phyloP scores from a whole-genome alignment of 176 grass and related monocot species.

The Melocanna baccifera region DNA sequence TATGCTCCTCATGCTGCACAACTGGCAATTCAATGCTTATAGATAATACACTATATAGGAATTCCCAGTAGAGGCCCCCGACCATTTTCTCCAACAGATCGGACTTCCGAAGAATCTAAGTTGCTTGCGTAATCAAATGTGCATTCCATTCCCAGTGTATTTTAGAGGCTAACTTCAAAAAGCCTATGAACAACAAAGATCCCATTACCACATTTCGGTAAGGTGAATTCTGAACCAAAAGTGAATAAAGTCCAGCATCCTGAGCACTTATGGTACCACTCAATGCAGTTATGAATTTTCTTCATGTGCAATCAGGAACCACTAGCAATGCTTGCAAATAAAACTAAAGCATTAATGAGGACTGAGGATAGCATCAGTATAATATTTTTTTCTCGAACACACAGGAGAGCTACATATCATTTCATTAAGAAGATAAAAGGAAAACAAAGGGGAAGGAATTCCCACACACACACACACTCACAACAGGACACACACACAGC shows the following conservation, averaged over 20 bases:
- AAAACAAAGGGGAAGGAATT: no score
- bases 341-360: background rate
- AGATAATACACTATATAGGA: background rate
- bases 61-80: background rate
- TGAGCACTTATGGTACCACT: background rate
- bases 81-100: background rate
- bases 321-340: background rate
- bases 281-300: background rate
- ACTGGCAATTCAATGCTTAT: background rate
- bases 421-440: no score
- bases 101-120: background rate
- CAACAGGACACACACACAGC: no score
- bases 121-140: constrained; percentile 20
- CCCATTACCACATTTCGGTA: background rate
- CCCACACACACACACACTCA: no score
- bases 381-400: no score
- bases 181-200: background rate
- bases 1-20: background rate
- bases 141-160: background rate
- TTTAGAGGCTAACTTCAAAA: background rate
- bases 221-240: background rate
- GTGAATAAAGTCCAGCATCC: background rate
- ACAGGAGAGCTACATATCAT: no score
- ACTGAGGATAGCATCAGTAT: background rate
- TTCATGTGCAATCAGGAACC: background rate